phyloP scores from a whole-genome alignment of 2,329 filamentous ascomycete species.

The Dissoconium aciculare region DNA sequence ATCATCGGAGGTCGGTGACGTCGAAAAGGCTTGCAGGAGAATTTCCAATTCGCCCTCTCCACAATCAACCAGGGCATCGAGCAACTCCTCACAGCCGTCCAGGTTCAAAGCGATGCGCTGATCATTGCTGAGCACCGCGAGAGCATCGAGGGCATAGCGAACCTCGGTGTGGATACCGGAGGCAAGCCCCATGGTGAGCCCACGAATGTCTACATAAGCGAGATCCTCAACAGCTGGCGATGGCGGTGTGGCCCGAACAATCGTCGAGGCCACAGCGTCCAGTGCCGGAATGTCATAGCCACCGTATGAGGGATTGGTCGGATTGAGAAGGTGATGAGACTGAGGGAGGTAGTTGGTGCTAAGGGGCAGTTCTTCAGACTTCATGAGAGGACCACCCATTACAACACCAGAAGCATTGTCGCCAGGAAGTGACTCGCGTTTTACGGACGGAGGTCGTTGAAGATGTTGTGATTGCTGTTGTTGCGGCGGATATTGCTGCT shows the following conservation, averaged over 20 bases:
- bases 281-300: slow-evolving; percentile 56
- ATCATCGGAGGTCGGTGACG: too few relatives aligned
- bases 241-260: slow-evolving; percentile 56
- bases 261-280: slow-evolving; percentile 48
- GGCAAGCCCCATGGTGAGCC: slow-evolving; percentile 76
- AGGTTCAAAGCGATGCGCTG: slow-evolving; percentile 50
- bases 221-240: slow-evolving; percentile 62
- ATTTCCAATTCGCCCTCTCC: slow-evolving; percentile 77
- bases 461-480: too few relatives aligned
- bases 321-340: slow-evolving; percentile 11
- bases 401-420: too few relatives aligned
- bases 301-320: too few relatives aligned
- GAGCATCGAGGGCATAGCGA: slow-evolving; percentile 72
- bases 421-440: slow-evolving; percentile 17
- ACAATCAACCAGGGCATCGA: slow-evolving; percentile 78
- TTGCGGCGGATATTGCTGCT: too few relatives aligned
- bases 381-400: slow-evolving; percentile 19
- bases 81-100: slow-evolving; percentile 66
- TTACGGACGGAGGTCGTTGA: slow-evolving; percentile 19
- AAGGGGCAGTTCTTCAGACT: slow-evolving; percentile 21
- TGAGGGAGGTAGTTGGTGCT: slow-evolving; percentile 20
- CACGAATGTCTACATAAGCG: slow-evolving; percentile 78
- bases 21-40: too few relatives aligned
- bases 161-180: slow-evolving; percentile 82
- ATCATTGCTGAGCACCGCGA: slow-evolving; percentile 57